phyloP scores from a whole-genome alignment of 176 grass and related monocot species.

The Dendrocalamus sinicus region DNA sequence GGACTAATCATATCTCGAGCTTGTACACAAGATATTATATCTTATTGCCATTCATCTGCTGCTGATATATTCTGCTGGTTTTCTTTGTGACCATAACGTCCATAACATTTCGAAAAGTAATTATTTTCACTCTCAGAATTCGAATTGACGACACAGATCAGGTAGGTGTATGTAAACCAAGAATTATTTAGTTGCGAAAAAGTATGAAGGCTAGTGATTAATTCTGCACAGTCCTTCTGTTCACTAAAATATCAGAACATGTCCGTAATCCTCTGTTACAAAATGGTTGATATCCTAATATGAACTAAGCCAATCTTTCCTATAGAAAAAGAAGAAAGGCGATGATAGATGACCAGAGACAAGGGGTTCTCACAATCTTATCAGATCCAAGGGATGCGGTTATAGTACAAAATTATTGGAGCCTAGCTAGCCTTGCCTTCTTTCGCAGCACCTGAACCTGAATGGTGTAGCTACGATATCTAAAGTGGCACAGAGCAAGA shows the following conservation, averaged over 20 bases:
- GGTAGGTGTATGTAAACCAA: background rate
- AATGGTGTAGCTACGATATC: background rate
- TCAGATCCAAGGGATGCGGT: constrained; percentile 26
- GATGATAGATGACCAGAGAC: constrained; percentile 8
- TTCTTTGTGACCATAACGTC: background rate
- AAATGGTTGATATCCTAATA: background rate
- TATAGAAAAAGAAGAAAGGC: background rate
- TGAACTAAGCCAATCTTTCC: constrained; percentile 1
- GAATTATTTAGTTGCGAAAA: background rate
- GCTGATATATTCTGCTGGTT: background rate
- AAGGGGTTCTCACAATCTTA: background rate
- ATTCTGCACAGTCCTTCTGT: background rate
- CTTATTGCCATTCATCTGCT: background rate
- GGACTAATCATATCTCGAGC: background rate
- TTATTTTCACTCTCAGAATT: background rate
- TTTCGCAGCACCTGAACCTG: constrained; percentile 43
- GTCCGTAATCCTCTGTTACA: background rate
- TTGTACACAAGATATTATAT: background rate
- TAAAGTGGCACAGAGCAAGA: background rate
- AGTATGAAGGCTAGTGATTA: background rate
- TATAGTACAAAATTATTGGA: constrained; percentile 47
- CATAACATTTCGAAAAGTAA: background rate
- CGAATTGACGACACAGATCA: background rate
- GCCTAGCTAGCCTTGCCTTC: background rate
- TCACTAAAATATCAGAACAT: background rate